A percentile compares a stretch with the other conserved stretches of the same genome.
phyloP scores from a whole-genome alignment of 2,329 filamentous ascomycete genomes.

The Coniochaeta sp. region DNA sequence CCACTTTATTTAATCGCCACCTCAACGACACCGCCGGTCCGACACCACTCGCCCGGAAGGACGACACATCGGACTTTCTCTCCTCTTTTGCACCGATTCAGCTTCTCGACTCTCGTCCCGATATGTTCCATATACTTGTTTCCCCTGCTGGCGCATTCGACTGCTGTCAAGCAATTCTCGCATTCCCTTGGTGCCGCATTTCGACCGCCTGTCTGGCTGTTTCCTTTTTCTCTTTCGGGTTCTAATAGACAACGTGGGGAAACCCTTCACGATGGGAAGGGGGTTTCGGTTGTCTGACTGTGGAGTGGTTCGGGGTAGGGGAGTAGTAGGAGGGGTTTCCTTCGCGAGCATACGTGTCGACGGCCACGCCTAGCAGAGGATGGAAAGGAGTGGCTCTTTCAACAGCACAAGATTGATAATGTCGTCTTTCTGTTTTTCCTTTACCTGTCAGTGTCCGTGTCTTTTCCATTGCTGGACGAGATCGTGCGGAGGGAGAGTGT shows the following conservation, averaged over 20 bases:
- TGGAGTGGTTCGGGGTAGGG: conserved; percentile 1
- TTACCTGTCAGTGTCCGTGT: background rate
- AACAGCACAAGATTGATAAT: conserved; percentile 10
- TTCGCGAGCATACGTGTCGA: conserved; percentile 1
- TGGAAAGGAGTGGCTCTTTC: conserved; percentile 6
- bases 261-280: background rate
- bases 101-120: conserved; percentile 12
- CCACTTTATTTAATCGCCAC: conserved; percentile 28
- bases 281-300: background rate
- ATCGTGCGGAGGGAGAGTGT: background rate
- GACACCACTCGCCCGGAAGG: background rate
- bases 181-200: conserved; percentile 10
- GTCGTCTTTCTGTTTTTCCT: conserved; percentile 3
- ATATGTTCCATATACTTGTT: conserved; percentile 33
- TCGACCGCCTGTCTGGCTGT: background rate
- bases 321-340: too few relatives aligned
- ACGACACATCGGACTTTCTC: conserved; percentile 16
- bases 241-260: background rate
- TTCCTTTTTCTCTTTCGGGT: conserved; percentile 13
- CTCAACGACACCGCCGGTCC: background rate
- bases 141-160: background rate
- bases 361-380: conserved; percentile 4
- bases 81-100: conserved; percentile 13
- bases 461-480: background rate
- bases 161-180: conserved; percentile 9